Evolutionary conservation across 2,329 filamentous ascomycete genomes (phyloP).

Genomic region (Fusarium denticulatum): DNA sequence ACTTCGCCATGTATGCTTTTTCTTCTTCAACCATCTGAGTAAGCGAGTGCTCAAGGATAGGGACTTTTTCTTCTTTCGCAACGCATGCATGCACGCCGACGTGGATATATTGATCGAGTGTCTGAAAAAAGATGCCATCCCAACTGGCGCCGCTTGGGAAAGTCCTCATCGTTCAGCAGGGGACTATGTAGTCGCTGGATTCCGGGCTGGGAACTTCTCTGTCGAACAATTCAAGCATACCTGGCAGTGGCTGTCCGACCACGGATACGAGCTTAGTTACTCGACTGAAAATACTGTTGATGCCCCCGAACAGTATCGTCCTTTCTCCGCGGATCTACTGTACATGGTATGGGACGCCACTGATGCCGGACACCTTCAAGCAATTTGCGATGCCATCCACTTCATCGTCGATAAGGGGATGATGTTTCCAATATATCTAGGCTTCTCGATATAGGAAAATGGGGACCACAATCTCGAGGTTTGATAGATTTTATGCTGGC

Average conservation of each 20-base stretch:
- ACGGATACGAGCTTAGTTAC: neutral
- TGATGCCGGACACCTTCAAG: neutral
- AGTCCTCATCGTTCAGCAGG: neutral
- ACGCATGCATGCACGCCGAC: neutral
- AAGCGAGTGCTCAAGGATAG: neutral
- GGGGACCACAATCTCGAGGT: fast-evolving
- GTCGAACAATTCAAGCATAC: neutral
- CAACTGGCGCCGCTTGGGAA: neutral
- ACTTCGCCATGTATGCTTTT: neutral
- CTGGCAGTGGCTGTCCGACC: neutral
- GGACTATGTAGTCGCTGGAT: neutral
- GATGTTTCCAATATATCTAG: neutral
- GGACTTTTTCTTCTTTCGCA: neutral
- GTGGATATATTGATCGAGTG: neutral
- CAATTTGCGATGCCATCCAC: neutral
- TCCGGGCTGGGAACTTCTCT: neutral
- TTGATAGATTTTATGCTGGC: neutral
- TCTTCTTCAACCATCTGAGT: neutral
- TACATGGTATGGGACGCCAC: neutral
- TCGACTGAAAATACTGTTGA: no score
- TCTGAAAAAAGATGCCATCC: neutral
- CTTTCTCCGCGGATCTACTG: neutral
- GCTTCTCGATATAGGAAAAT: fast-evolving
- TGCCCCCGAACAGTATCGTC: neutral
- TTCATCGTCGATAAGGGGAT: neutral